Evolutionary conservation across 495 filamentous ascomycete genomes (phyloP), one percentile per base, ranked within the genome.

Genomic region (Talaromyces nanjingensis): DNA sequence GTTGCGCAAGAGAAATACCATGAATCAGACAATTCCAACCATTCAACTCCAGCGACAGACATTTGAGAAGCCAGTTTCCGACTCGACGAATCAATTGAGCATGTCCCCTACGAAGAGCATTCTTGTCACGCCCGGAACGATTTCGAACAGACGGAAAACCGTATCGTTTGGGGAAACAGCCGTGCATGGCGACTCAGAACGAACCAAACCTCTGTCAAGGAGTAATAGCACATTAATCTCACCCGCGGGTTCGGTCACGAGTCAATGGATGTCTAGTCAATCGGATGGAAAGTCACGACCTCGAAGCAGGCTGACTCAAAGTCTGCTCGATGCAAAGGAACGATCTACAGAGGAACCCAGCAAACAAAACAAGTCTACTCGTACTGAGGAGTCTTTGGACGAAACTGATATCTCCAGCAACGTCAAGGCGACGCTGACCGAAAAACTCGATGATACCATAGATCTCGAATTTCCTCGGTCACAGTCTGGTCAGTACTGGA

Each of bases 401-500:
- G 14, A 29, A 9, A 56, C 29, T 18, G 24, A n/a, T 14, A 24
- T 56, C 12, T 24, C 27, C 22, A 29, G 27, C n/a, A 27, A 31
- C 16, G 4, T 59, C 14, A 60, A 45, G 45, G 45, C 34, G 20
- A 55, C 54, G 54, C 18, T 24, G 22, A 45, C 61, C 59, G 61
- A 73, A 34, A 74, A 82, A 18, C 77, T 79, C 37, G 90, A 96
- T 62, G 73, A 85, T 24, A 94, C 91, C 0, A 75, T 87, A 42
- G 93, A 97, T 71, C 76, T 96, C 59, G 85, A 88, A 59, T 85
- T 90, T 53, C 92, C 94, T 4, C 85, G 86, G 47, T 96, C 92
- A 2, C 84, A 88, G 66, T 96, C 92, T 2, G 93, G 92, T 2
- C 87, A 88, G 71, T 97, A 93, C 74, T 98, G 94, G 94, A 98